These are phyloP conservation scores for Auricularia sp. DNA, from an alignment of 768 basidiomycete genomes.

Conservation along the genomic window DNA sequence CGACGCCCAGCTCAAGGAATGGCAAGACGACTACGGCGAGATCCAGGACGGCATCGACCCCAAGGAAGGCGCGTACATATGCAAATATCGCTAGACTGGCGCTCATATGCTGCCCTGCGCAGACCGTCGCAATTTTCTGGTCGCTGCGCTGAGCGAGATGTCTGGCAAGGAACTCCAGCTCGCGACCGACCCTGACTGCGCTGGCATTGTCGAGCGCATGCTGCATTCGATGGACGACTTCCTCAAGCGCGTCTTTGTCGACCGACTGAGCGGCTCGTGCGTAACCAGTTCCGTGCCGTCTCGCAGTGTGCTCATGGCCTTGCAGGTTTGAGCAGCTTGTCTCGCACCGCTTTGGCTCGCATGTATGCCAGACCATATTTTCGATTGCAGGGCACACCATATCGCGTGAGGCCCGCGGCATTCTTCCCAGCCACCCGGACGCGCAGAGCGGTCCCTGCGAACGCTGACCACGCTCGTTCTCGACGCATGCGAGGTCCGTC, in stretches of 20 bases:
- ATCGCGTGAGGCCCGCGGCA: slow-evolving; percentile 55
- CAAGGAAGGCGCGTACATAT: slow-evolving; percentile 7
- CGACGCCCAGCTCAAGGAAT: slow-evolving; percentile 77
- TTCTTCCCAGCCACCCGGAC: slow-evolving; percentile 40
- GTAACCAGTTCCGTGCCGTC: slow-evolving; percentile 23
- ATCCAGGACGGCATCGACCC: slow-evolving; percentile 29
- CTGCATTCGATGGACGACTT: slow-evolving; percentile 93
- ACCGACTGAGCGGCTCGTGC: slow-evolving; percentile 81
- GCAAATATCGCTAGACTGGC: background rate
- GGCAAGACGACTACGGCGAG: slow-evolving; percentile 54
- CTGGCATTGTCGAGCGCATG: slow-evolving; percentile 82
- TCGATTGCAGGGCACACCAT: slow-evolving; percentile 54
- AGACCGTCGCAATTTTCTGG: slow-evolving; percentile 72
- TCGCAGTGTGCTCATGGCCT: slow-evolving; percentile 3
- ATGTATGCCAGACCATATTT: slow-evolving; percentile 89
- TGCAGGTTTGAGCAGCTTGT: slow-evolving; percentile 52
- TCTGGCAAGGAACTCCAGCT: slow-evolving; percentile 79
- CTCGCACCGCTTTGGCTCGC: slow-evolving; percentile 85
- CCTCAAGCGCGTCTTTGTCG: slow-evolving; percentile 82
- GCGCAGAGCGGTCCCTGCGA: slow-evolving; percentile 26
- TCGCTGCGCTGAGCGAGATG: slow-evolving; percentile 79
- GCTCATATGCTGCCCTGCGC: slow-evolving; percentile 4
- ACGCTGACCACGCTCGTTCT: slow-evolving; percentile 25
- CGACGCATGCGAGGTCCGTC: slow-evolving; percentile 9
- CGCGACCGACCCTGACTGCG: slow-evolving; percentile 90